These are phyloP conservation scores for Austroboletus sp. DNA, from an alignment of 1,284 basidiomycete genomes.

Conservation along the genomic window DNA sequence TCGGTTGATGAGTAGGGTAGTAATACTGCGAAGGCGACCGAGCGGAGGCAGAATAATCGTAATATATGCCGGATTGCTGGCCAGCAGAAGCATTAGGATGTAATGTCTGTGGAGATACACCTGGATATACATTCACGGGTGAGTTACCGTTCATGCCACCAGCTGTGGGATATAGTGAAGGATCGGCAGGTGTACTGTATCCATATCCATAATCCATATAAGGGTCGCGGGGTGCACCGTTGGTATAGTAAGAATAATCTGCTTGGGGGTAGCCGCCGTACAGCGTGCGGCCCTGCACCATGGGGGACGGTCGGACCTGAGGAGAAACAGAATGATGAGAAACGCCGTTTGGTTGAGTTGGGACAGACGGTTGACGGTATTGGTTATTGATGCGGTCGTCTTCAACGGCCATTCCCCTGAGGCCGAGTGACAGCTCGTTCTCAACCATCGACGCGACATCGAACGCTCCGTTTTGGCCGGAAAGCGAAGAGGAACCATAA, in stretches of 20 bases:
- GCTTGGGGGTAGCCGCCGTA: conserved; percentile 49
- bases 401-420: conserved; percentile 64
- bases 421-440: conserved; percentile 49
- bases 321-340: conserved; percentile 25
- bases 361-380: conserved; percentile 26
- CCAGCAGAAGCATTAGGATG: conserved; percentile 42
- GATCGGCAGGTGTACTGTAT: conserved; percentile 46
- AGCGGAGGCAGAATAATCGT: conserved; percentile 48
- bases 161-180: conserved; percentile 46
- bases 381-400: conserved; percentile 44
- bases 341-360: conserved; percentile 22
- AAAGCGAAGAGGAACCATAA: conserved; percentile 34
- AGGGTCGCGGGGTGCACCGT: conserved; percentile 39
- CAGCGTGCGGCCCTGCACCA: conserved; percentile 42
- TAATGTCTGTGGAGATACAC: conserved; percentile 39
- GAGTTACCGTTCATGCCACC: conserved; percentile 38
- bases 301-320: conserved; percentile 37
- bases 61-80: conserved; percentile 52
- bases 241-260: conserved; percentile 55
- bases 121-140: conserved; percentile 45
- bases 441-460: conserved; percentile 44
- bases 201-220: conserved; percentile 52
- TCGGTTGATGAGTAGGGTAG: conserved; percentile 51
- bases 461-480: conserved; percentile 35
- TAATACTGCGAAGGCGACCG: conserved; percentile 55